These are phyloP conservation scores for Betula pendula DNA, from an alignment of 306 rosid genomes.

Conservation along the genomic window DNA sequence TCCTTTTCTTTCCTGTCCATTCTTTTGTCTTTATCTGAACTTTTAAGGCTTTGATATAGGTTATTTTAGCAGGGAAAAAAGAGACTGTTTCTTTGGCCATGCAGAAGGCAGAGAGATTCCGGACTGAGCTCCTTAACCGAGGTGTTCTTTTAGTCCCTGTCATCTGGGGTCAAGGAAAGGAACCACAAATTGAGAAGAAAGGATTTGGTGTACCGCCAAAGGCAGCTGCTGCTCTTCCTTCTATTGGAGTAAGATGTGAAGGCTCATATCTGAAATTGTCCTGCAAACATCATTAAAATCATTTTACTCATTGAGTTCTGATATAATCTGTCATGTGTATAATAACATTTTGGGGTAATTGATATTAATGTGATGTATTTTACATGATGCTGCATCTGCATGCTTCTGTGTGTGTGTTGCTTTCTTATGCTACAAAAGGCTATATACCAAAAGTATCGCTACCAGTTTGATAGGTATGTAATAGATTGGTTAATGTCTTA, in stretches of 20 bases:
- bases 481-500: background rate
- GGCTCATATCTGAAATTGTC: background rate
- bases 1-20: background rate
- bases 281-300: background rate
- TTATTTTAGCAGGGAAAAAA: conserved; percentile 86
- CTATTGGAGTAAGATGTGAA: conserved; percentile 73
- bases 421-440: background rate
- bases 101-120: conserved; percentile 73
- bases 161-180: conserved; percentile 72
- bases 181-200: conserved; percentile 71
- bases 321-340: conserved; percentile 1
- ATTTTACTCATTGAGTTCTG: background rate
- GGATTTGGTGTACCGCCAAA: conserved; percentile 69
- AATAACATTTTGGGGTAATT: background rate
- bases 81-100: conserved; percentile 72
- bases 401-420: background rate
- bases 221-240: conserved; percentile 76
- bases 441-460: background rate
- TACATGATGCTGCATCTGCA: background rate
- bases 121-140: conserved; percentile 74
- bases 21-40: conserved; percentile 6
- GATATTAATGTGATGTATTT: background rate
- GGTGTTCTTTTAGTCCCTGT: conserved; percentile 90
- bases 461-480: background rate
- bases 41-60: conserved; percentile 57